A percentile compares a stretch with the other conserved stretches of the same genome.
Conservation (phyloP, 2,329 filamentous ascomycete genomes). For the Sclerotinia borealis region DNA sequence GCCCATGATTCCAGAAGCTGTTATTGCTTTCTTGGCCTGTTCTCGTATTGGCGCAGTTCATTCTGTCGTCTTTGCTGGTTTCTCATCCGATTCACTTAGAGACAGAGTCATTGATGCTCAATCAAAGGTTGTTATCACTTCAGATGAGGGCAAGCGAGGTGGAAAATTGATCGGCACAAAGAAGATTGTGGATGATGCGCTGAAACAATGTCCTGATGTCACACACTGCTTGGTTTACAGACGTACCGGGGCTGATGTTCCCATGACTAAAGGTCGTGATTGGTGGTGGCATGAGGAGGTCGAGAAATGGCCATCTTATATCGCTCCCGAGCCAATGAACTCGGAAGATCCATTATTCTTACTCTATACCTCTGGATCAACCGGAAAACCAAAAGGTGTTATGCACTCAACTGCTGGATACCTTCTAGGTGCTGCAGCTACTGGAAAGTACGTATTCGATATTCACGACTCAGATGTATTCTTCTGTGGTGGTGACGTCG, state of each 20-base stretch:
- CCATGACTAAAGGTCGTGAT: constrained; percentile 84
- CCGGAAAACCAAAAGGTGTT: constrained; percentile 97
- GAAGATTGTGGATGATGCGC: constrained; percentile 96
- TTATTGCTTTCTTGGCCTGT: constrained; percentile 87
- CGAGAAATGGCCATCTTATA: constrained; percentile 92
- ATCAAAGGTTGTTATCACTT: constrained; percentile 91
- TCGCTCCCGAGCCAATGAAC: constrained; percentile 80
- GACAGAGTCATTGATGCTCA: constrained; percentile 90
- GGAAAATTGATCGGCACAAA: constrained; percentile 97
- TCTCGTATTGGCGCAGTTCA: constrained; percentile 90
- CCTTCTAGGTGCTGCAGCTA: constrained; percentile 85
- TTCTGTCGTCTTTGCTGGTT: constrained; percentile 96
- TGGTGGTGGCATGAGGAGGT: constrained; percentile 99
- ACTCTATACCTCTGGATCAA: constrained; percentile 96
- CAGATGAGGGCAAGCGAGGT: constrained; percentile 95
- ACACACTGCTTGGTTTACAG: constrained; percentile 84
- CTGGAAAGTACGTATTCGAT: constrained; percentile 98
- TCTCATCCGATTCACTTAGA: constrained; percentile 91
- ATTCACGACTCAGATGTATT: constrained; percentile 90
- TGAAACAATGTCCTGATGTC: constrained; percentile 92
- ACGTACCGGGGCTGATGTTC: constrained; percentile 87
- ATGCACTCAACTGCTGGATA: constrained; percentile 97
- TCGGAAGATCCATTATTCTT: constrained; percentile 96
- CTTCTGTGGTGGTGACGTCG: constrained; percentile 97
- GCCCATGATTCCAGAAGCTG: constrained; percentile 96